A percentile compares a stretch with the other conserved stretches of the same genome.
phyloP scores from a whole-genome alignment of 345 rosid species.

The Ceriops tagal region DNA sequence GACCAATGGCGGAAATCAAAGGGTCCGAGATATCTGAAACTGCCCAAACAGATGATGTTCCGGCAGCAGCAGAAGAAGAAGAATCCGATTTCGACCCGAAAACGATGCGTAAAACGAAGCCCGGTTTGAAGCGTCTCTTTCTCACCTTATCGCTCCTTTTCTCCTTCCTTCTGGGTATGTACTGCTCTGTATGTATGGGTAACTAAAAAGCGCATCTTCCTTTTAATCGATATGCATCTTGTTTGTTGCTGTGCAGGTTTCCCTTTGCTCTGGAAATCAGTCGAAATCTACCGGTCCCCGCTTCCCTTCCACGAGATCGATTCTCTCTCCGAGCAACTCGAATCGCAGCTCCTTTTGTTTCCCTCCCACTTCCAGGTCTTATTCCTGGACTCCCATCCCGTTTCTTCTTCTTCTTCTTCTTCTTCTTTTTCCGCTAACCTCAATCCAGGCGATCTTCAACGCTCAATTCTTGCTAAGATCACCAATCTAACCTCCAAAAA shows the following conservation, averaged over 20 bases:
- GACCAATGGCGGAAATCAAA: background rate
- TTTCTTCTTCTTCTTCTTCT: background rate
- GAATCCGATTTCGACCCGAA: conserved; percentile 13
- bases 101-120: conserved; percentile 61
- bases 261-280: conserved; percentile 80
- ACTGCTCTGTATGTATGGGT: too few species aligned
- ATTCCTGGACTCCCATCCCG: conserved; percentile 42
- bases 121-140: conserved; percentile 77
- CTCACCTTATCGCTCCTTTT: conserved; percentile 62
- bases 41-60: too few species aligned
- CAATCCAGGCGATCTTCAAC: conserved; percentile 31
- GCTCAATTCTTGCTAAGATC: conserved; percentile 43
- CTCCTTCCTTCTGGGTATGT: conserved; percentile 51
- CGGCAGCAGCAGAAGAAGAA: background rate
- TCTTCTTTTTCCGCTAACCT: background rate
- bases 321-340: conserved; percentile 44
- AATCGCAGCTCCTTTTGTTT: conserved; percentile 44
- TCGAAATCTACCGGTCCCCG: conserved; percentile 86
- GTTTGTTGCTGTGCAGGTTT: conserved; percentile 38
- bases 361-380: conserved; percentile 68
- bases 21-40: too few species aligned
- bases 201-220: conserved; percentile 21
- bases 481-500: conserved; percentile 33
- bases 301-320: conserved; percentile 77
- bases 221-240: background rate